phyloP scores from a whole-genome alignment of 2,329 filamentous ascomycete species.

The Ophiocordyceps camponoti-rufipedis region DNA sequence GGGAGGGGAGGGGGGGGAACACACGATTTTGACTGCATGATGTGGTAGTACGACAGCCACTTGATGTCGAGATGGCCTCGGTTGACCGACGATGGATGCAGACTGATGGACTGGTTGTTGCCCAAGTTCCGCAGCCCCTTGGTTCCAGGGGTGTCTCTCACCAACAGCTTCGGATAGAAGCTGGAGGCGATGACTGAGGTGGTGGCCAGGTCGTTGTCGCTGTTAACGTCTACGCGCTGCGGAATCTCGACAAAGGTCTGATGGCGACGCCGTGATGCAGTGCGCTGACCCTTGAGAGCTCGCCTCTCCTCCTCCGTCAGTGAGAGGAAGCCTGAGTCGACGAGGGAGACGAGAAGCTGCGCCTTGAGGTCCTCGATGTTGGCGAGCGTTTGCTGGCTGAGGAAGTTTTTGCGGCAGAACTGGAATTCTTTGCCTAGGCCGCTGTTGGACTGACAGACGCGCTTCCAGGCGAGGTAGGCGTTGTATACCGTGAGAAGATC shows the following conservation, averaged over 20 bases:
- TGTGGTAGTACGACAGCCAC: conserved; percentile 91
- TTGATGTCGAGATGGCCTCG: conserved; percentile 48
- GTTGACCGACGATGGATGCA: conserved; percentile 83
- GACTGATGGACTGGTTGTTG: conserved; percentile 77
- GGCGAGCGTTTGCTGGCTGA: conserved; percentile 70
- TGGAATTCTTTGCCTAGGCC: conserved; percentile 56
- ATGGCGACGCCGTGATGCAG: conserved; percentile 39
- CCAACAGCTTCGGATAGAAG: conserved; percentile 86
- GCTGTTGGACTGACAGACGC: conserved; percentile 50
- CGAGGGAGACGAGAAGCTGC: conserved; percentile 69
- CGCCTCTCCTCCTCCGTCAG: conserved; percentile 57
- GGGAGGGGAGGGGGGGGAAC: conserved; percentile 3
- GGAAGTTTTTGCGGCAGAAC: conserved; percentile 89
- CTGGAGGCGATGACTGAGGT: conserved; percentile 79
- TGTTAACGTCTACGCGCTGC: conserved; percentile 53
- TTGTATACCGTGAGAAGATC: conserved; percentile 89
- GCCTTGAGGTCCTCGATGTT: conserved; percentile 95
- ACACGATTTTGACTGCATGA: conserved; percentile 80
- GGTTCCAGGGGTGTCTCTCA: conserved; percentile 47
- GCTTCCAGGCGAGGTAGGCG: conserved; percentile 79
- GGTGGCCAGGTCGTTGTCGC: conserved; percentile 61
- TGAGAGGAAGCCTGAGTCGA: conserved; percentile 67
- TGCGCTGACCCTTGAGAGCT: conserved; percentile 50
- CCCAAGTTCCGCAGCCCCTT: conserved; percentile 82
- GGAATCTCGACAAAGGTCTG: conserved; percentile 72